phyloP scores from a whole-genome alignment of 2,329 filamentous ascomycete species.

The Colletotrichum aenigma region DNA sequence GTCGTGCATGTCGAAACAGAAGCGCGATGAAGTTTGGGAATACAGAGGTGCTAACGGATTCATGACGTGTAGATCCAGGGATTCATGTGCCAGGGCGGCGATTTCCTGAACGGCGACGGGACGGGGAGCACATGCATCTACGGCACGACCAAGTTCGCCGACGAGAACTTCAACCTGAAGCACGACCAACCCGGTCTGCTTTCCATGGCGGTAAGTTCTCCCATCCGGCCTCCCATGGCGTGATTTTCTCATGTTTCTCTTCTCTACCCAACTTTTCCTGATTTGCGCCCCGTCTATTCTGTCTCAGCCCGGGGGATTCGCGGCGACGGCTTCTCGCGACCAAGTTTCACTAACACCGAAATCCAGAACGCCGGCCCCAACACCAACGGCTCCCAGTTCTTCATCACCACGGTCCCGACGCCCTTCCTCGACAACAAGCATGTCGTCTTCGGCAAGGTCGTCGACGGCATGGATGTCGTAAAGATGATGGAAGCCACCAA shows the following conservation, averaged over 20 bases:
- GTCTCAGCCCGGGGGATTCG: background rate
- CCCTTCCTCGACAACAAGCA: conserved; percentile 93
- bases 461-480: conserved; percentile 89
- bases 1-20: background rate
- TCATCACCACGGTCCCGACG: conserved; percentile 89
- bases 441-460: conserved; percentile 91
- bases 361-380: conserved; percentile 84
- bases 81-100: conserved; percentile 98
- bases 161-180: conserved; percentile 86
- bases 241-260: background rate
- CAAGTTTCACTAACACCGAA: background rate
- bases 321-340: background rate
- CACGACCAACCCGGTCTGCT: conserved; percentile 83
- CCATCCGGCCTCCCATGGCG: background rate
- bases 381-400: conserved; percentile 96
- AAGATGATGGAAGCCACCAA: conserved; percentile 91
- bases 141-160: conserved; percentile 80
- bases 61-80: conserved; percentile 72
- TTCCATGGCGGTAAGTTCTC: conserved; percentile 82
- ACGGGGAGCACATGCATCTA: conserved; percentile 90
- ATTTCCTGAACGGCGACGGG: conserved; percentile 93
- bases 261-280: background rate
- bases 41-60: background rate
- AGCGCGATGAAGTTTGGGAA: background rate
- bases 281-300: background rate